Evolutionary conservation across 768 basidiomycete species (phyloP), one percentile per base, ranked within the genome.

Genomic region (Boletus sp.): DNA sequence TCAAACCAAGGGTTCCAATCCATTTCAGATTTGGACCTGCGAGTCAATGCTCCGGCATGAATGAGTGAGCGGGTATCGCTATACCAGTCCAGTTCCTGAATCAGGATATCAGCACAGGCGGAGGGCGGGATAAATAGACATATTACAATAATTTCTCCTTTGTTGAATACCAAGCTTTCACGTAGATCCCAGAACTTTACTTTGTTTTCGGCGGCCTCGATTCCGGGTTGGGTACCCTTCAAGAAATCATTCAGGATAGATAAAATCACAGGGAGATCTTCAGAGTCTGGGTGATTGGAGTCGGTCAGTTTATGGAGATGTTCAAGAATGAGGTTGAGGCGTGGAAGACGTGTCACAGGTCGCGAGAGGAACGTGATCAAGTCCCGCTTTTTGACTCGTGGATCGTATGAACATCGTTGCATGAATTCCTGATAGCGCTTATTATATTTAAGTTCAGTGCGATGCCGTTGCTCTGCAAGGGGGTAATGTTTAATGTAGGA

Each of bases 401-500:
- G 81, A 58, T 92, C 83, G 41, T 75, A 75, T 2, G 83, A 78
- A 35, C 82, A 81, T 27, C 77, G 76, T 62, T 84, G 79, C 29
- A 90, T 73, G 62, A 93, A 91, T 19, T 72, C 67, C 53, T 81
- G 80, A 66, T 95, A 96, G 3, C 70, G 72, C 11, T 77, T 72
- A 67, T 92, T 95, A 29, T 74, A 76, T 51, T 79, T 83, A 40
- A 89, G 77, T 65, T 95, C 90, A 30, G 83, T 80, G 48, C 88
- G 86, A 62, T 95, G 90, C 25, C 78, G 78, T 10, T 89, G 88
- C 64, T 94, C 90, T 1, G 93, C 83, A 42, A 95, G 76, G 4
- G 93, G 93, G 57, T 93, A 95, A 57, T 93, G 84, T 64, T 93
- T 89, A 71, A 93, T 89, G 69, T 93, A 93, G 1, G 76, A 76